These are phyloP conservation scores for Alternaria solani DNA, from an alignment of 2,329 filamentous ascomycete genomes.

Conservation along the genomic window DNA sequence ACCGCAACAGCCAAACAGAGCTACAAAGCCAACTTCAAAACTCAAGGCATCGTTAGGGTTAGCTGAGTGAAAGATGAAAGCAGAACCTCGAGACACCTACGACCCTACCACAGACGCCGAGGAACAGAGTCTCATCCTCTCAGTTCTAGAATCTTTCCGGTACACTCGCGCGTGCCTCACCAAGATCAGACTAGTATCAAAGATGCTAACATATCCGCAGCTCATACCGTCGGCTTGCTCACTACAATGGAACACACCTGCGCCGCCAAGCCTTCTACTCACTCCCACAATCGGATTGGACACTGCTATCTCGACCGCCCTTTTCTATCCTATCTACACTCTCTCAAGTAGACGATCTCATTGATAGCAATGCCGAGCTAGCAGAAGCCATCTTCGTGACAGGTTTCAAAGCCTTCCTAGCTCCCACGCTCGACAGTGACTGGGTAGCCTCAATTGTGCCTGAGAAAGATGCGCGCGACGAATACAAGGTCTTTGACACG, in stretches of 20 bases:
- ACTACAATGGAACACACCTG: conserved; percentile 90
- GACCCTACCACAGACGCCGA: conserved; percentile 77
- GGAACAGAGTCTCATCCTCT: conserved; percentile 80
- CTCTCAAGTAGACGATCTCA: conserved; percentile 81
- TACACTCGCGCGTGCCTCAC: conserved; percentile 50
- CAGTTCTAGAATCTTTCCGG: conserved; percentile 88
- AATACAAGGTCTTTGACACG: conserved; percentile 45
- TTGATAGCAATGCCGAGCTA: conserved; percentile 85
- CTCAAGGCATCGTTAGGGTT: not conserved
- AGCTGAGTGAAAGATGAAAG: conserved; percentile 25
- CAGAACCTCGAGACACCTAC: conserved; percentile 68
- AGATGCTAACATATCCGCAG: conserved; percentile 55
- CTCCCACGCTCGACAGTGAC: conserved; percentile 41
- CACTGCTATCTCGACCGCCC: conserved; percentile 79
- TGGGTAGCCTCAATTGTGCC: conserved; percentile 45
- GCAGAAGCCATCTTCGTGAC: conserved; percentile 77
- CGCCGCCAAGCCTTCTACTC: conserved; percentile 94
- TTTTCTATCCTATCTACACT: conserved; percentile 85
- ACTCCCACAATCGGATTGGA: conserved; percentile 82
- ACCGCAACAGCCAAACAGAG: not conserved
- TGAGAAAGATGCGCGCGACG: conserved; percentile 38
- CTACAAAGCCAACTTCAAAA: not conserved
- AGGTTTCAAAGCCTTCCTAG: conserved; percentile 47
- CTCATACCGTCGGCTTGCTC: conserved; percentile 83
- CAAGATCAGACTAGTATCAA: not conserved